Conservation (phyloP, 495 filamentous ascomycete genomes). For the Penicillium turbatum region DNA sequence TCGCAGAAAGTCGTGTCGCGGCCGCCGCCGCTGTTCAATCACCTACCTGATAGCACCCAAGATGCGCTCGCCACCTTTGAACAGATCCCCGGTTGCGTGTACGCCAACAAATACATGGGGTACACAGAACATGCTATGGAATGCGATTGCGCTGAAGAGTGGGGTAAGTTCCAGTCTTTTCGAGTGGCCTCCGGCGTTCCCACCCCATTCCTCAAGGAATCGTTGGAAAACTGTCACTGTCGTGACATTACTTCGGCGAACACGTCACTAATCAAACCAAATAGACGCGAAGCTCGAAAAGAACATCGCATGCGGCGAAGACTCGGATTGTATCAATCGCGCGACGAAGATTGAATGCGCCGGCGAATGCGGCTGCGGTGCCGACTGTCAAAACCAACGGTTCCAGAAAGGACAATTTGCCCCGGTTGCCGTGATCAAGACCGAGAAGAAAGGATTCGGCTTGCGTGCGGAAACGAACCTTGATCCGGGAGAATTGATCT, state of each 20-base stretch:
- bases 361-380: conserved; percentile 78
- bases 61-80: conserved; percentile 76
- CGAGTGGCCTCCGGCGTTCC: neutral
- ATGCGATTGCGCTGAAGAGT: conserved; percentile 93
- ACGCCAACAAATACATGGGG: conserved; percentile 84
- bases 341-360: conserved; percentile 96
- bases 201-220: neutral
- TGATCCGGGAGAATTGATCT: conserved; percentile 82
- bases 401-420: conserved; percentile 91
- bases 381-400: conserved; percentile 87
- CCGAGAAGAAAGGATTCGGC: conserved; percentile 94
- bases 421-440: conserved; percentile 89
- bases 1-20: conserved; percentile 63
- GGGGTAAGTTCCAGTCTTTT: conserved; percentile 70
- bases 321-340: conserved; percentile 98
- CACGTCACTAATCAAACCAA: conserved; percentile 7
- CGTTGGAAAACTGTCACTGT: neutral
- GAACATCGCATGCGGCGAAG: conserved; percentile 89
- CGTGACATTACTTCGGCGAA: neutral
- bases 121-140: conserved; percentile 89
- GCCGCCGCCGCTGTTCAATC: conserved; percentile 59
- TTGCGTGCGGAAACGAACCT: conserved; percentile 76
- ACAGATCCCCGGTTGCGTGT: conserved; percentile 75
- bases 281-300: conserved; percentile 55
- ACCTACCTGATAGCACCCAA: conserved; percentile 67